These are phyloP conservation scores for Colletotrichum truncatum DNA, from an alignment of 2,329 filamentous ascomycete species.

Conservation along the genomic window DNA sequence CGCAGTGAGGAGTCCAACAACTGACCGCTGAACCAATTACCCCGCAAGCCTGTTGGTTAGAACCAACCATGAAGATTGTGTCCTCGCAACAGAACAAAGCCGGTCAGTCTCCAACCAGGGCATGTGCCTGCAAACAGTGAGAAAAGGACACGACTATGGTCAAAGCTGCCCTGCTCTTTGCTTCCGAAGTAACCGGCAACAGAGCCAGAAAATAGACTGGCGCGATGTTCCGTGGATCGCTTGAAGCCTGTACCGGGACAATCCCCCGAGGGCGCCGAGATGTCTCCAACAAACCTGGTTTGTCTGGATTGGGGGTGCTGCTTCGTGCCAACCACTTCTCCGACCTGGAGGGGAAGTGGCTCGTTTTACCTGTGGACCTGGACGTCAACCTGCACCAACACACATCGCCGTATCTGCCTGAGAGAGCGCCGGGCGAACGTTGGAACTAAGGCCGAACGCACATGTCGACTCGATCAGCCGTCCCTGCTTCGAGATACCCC, in stretches of 20 bases:
- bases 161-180: constrained; percentile 1
- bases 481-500: not conserved
- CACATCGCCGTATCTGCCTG: not conserved
- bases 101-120: not conserved
- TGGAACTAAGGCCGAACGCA: not conserved
- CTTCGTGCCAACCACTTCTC: not conserved
- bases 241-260: not conserved
- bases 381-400: not conserved
- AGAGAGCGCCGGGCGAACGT: not conserved
- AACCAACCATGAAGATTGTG: not conserved
- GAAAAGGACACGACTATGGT: not conserved
- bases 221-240: not conserved
- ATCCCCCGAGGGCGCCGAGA: not conserved
- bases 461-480: not conserved
- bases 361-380: not conserved
- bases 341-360: not conserved
- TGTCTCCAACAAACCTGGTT: not conserved
- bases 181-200: constrained; percentile 12
- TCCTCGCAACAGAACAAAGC: not conserved
- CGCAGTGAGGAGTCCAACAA: not conserved
- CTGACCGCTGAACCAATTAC: not conserved
- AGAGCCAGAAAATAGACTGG: constrained; percentile 2
- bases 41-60: not conserved
- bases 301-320: not conserved
- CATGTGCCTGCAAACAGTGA: not conserved